Evolutionary conservation across 2,329 filamentous ascomycete species (phyloP).

Genomic region (Mycosphaerella arachidis): DNA sequence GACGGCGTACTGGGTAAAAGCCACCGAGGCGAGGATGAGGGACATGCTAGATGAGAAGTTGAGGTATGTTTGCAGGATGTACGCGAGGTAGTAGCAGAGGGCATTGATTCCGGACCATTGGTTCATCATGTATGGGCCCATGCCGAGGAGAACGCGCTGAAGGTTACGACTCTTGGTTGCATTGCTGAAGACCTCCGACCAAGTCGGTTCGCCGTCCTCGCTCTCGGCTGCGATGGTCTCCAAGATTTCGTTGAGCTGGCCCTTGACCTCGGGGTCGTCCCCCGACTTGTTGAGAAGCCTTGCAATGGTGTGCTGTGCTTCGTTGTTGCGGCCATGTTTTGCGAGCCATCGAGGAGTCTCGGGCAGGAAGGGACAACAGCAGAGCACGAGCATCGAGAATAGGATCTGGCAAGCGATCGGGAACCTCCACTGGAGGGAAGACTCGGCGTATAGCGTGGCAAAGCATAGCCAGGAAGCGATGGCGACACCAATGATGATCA

Average conservation of each 20-base stretch:
- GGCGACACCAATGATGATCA: slow-evolving; percentile 30
- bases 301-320: slow-evolving; percentile 29
- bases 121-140: slow-evolving; percentile 36
- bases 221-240: slow-evolving; percentile 32
- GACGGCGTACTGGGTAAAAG: slow-evolving; percentile 32
- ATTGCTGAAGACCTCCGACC: slow-evolving; percentile 36
- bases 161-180: slow-evolving; percentile 34
- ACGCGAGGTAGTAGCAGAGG: slow-evolving; percentile 29
- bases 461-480: slow-evolving; percentile 30
- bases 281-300: slow-evolving; percentile 32
- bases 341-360: slow-evolving; percentile 31
- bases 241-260: slow-evolving; percentile 36
- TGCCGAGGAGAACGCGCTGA: slow-evolving; percentile 35
- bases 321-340: slow-evolving; percentile 24
- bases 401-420: slow-evolving; percentile 30
- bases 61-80: slow-evolving; percentile 29
- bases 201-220: slow-evolving; percentile 31
- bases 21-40: slow-evolving; percentile 30
- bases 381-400: slow-evolving; percentile 28
- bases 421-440: slow-evolving; percentile 28
- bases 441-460: slow-evolving; percentile 25
- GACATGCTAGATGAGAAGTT: slow-evolving; percentile 27
- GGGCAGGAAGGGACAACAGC: slow-evolving; percentile 27
- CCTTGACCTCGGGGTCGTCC: slow-evolving; percentile 31
- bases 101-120: slow-evolving; percentile 26